Base-by-base conservation (phyloP, 2,329 filamentous ascomycete genomes). In the Hysterium pulicare region DNA sequence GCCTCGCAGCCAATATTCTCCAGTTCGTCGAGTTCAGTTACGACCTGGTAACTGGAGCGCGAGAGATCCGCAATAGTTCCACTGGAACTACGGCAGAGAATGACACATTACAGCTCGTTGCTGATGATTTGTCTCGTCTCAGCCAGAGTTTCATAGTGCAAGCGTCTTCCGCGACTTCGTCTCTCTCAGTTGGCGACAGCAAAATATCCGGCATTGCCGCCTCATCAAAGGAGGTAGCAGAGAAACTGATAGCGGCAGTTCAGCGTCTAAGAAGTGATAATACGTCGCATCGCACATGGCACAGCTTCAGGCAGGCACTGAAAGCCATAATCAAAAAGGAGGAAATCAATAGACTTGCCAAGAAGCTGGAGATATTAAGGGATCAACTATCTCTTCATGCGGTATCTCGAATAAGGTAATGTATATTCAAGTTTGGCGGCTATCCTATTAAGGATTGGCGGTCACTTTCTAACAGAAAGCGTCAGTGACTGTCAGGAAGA, bases 1-100 rank as follows among this genome's bases (percentile, higher is more conserved):
- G 41, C n/a, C 41, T 44, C 30, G 41, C 41, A 35, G 41, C 21
- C 28, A 44, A 39, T 33, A 30, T 44, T 21, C 21, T 44, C 34
- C 41, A 44, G 34, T 40, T 44, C n/a, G 20, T 44, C 11, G 41
- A 44, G 20, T 44, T 44, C 30, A 16, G 36, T 17, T 11, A 11
- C 21, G 34, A 40, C 19, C 34, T 44, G 36, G 34, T 44, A 11
- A 30, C 41, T 11, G 32, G 40, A 34, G 17, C 26, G 17, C n/a
- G 17, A 13, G 36, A 40, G 28, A 39, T 44, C 22, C 23, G 40
- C 16, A 32, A 40, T 15, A 33, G 36, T 23, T 24, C 34, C 36
- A 17, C 41, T 10, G 41, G 26, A 13, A 33, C 5, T 13, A 16
- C 32, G 15, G 31, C 17, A 33, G 41, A 44, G 19, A 44, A 40